Base-by-base conservation (phyloP, 164 flowering plant genomes). In the Platanus orientalis region DNA sequence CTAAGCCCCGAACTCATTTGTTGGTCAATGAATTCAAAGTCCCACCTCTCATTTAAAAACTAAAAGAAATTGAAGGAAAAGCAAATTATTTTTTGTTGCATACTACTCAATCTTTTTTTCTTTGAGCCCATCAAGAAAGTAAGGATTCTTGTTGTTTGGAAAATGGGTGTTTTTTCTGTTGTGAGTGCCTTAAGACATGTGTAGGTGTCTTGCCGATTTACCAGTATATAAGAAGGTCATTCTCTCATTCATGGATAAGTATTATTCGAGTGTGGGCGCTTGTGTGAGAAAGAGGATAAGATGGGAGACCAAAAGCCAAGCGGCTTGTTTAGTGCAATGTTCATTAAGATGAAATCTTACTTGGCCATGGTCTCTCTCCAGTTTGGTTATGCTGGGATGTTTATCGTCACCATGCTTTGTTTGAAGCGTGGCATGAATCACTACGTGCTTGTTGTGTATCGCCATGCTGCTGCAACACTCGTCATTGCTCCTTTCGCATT, bases 331-430 rank as follows among this genome's bases (percentile, higher is more conserved):
- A 21, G 28, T 56, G 54, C 1, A 20, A 12, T 59, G 57, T 54
- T 80, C 24, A 61, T 24, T 5, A 85, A 68, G 70, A 23, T 65
- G 34, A 91, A 85, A 54, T 84, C 93, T 16, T 91, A 80, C 57
- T 48, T 88, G 71, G 93, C 90, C n/a, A 91, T 88, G 79, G 54
- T 88, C 12, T 77, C 83, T 19, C 66, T 91, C 52, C 96, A 88
- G 40, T 85, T 85, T 78, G 97, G 97, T 0, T 88, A 77, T 70
- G 90, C 97, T 13, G 97, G 97, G 20, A 82, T 88, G 91, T 80
- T 81, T 59, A 80, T 91, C 17, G 73, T 91, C 25, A 78, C 85
- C 28, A 63, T 79, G 72, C 78, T 88, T 56, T 85, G 83, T 34
- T 58, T 85, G 10, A 90, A 88, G 25, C 75, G 66, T 10, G 98